A percentile compares a stretch with the other conserved stretches of the same genome.
These are phyloP conservation scores for Filosporella fistucella DNA, from an alignment of 495 filamentous ascomycete genomes.

Conservation along the genomic window DNA sequence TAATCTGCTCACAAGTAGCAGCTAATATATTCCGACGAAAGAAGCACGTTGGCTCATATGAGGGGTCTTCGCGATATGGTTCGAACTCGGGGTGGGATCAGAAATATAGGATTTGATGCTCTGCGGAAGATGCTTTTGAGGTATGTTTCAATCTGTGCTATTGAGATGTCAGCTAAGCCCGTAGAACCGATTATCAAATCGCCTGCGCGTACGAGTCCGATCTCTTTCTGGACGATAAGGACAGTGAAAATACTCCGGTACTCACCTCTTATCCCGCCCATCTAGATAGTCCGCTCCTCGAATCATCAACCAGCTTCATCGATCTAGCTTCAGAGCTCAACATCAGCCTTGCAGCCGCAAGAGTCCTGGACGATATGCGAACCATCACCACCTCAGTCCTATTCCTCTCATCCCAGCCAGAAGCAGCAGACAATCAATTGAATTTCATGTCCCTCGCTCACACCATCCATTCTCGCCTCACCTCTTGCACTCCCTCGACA, in stretches of 20 bases:
- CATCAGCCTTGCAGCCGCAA: slow-evolving; percentile 7
- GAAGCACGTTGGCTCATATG: slow-evolving; percentile 19
- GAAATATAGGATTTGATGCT: slow-evolving; percentile 2
- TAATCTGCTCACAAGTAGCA: neutral
- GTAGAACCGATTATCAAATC: slow-evolving; percentile 21
- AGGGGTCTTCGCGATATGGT: slow-evolving; percentile 21
- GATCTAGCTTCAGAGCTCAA: neutral
- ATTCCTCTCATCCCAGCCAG: neutral
- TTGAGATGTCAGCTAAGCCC: neutral
- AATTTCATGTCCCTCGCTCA: slow-evolving; percentile 15
- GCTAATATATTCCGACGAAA: slow-evolving; percentile 18
- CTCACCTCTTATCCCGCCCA: slow-evolving; percentile 2
- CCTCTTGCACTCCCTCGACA: neutral
- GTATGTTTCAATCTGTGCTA: neutral
- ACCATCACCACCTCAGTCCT: slow-evolving; percentile 19
- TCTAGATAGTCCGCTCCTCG: slow-evolving; percentile 14
- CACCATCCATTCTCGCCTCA: slow-evolving; percentile 18
- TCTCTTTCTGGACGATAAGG: slow-evolving; percentile 5
- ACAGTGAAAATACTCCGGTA: neutral
- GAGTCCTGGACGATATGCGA: slow-evolving; percentile 20
- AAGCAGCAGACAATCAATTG: neutral
- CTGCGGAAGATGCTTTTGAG: slow-evolving; percentile 16
- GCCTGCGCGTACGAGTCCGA: slow-evolving; percentile 19
- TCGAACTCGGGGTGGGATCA: slow-evolving; percentile 14
- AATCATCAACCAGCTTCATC: slow-evolving; percentile 8